phyloP scores from a whole-genome alignment of 1,284 basidiomycete genomes.

The Exobasidium rhododendri region DNA sequence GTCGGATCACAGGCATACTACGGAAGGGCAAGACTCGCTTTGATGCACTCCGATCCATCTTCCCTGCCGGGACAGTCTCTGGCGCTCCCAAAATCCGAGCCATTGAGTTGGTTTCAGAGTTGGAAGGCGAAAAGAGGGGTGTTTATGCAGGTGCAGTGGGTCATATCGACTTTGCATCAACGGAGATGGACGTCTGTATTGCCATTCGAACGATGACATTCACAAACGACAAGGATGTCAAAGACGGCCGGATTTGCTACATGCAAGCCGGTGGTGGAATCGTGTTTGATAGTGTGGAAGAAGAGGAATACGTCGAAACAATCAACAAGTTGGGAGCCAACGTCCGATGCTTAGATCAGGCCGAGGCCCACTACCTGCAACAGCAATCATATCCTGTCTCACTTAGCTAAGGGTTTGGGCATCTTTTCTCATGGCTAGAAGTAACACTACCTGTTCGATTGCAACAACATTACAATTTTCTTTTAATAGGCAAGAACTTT shows the following conservation, averaged over 20 bases:
- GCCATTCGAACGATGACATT: slow-evolving; percentile 98
- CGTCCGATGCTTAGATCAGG: slow-evolving; percentile 75
- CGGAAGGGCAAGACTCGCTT: slow-evolving; percentile 84
- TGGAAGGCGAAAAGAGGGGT: slow-evolving; percentile 86
- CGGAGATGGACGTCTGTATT: slow-evolving; percentile 97
- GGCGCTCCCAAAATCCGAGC: slow-evolving; percentile 99
- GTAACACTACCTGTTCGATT: too few relatives aligned
- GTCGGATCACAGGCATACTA: slow-evolving; percentile 84
- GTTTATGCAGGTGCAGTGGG: slow-evolving; percentile 97
- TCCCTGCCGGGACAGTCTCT: slow-evolving; percentile 98
- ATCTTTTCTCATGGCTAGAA: too few relatives aligned
- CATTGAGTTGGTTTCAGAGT: slow-evolving; percentile 81
- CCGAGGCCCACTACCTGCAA: slow-evolving; percentile 62
- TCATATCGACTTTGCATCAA: slow-evolving; percentile 88
- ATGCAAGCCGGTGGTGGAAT: slow-evolving; percentile 75
- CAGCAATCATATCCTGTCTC: too few relatives aligned
- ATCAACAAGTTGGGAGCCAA: slow-evolving; percentile 91
- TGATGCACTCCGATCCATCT: slow-evolving; percentile 97
- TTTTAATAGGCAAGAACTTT: slow-evolving; percentile 5
- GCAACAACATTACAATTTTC: too few relatives aligned
- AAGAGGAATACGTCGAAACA: slow-evolving; percentile 94
- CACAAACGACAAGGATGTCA: slow-evolving; percentile 55
- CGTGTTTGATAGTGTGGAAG: slow-evolving; percentile 93
- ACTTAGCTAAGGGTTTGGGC: too few relatives aligned
- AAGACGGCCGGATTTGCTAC: slow-evolving; percentile 63